Evolutionary conservation across 306 rosid species (phyloP).

Genomic region (Vigna nakashimae): DNA sequence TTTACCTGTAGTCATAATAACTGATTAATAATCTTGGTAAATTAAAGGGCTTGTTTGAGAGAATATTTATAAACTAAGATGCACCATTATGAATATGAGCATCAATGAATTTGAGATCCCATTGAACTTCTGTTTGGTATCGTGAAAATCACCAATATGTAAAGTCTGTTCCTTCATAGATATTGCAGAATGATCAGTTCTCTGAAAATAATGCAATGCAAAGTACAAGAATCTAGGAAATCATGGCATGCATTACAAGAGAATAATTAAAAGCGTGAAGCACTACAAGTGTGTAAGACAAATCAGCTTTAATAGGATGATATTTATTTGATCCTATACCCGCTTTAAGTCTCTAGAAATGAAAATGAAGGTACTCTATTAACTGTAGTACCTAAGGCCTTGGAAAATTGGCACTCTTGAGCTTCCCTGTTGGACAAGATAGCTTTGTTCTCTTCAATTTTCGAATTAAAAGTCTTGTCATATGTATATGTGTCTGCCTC

Average conservation of each 20-base stretch:
- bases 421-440: slow-evolving; percentile 24
- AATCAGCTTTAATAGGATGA: neutral
- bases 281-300: slow-evolving; percentile 11
- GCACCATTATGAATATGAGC: slow-evolving; percentile 22
- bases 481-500: slow-evolving; percentile 26
- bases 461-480: slow-evolving; percentile 30
- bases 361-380: slow-evolving; percentile 37
- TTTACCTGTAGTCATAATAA: slow-evolving; percentile 49
- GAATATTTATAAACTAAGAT: slow-evolving; percentile 13
- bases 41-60: slow-evolving; percentile 16
- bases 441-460: slow-evolving; percentile 38
- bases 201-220: slow-evolving; percentile 45
- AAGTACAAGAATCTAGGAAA: slow-evolving; percentile 25
- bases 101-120: slow-evolving; percentile 14
- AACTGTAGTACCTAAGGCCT: slow-evolving; percentile 48
- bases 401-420: slow-evolving; percentile 41
- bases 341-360: slow-evolving; percentile 1
- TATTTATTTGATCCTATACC: neutral
- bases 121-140: slow-evolving; percentile 18
- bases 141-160: slow-evolving; percentile 31
- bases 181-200: slow-evolving; percentile 34
- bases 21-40: neutral
- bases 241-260: slow-evolving; percentile 21
- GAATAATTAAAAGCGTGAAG: neutral
- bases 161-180: slow-evolving; percentile 27